A percentile compares a stretch with the other conserved stretches of the same genome.
Conservation (phyloP, 345 rosid species). For the Litchi chinensis region DNA sequence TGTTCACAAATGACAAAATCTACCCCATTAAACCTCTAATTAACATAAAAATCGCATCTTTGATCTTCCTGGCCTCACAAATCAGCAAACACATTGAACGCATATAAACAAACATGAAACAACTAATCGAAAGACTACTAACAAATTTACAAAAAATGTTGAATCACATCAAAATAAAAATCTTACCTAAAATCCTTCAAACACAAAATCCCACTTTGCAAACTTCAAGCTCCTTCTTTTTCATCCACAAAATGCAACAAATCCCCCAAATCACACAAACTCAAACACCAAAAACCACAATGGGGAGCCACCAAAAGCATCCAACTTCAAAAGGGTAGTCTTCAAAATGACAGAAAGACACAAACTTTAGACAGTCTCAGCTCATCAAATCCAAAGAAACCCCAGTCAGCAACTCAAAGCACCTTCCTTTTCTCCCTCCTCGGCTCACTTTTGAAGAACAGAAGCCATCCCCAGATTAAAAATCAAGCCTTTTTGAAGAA, state of each 20-base stretch:
- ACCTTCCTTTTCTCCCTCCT: slow-evolving; percentile 12
- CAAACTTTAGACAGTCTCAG: slow-evolving; percentile 14
- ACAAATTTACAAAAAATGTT: neutral
- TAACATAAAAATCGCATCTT: slow-evolving; percentile 18
- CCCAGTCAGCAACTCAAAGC: slow-evolving; percentile 25
- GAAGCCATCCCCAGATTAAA: neutral
- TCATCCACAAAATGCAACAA: slow-evolving; percentile 12
- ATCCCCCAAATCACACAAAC: slow-evolving; percentile 23
- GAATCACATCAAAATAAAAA: neutral
- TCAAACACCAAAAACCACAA: slow-evolving; percentile 16
- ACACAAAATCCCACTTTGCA: slow-evolving; percentile 12
- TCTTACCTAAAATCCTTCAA: slow-evolving; percentile 34
- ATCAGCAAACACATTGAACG: neutral
- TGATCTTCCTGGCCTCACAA: slow-evolving; percentile 14
- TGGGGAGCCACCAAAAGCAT: slow-evolving; percentile 11
- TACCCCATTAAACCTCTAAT: neutral
- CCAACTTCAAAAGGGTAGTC: slow-evolving; percentile 29
- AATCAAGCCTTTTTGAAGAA: neutral
- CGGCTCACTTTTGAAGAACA: neutral
- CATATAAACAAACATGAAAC: neutral
- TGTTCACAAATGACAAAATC: neutral
- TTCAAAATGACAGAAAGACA: slow-evolving; percentile 24
- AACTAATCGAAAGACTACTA: slow-evolving; percentile 7
- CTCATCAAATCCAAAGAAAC: slow-evolving; percentile 7
- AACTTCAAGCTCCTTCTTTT: slow-evolving; percentile 13